These are phyloP conservation scores for Entrophospora sp. DNA, from an alignment of 192 early-diverging fungal species.

Conservation along the genomic window DNA sequence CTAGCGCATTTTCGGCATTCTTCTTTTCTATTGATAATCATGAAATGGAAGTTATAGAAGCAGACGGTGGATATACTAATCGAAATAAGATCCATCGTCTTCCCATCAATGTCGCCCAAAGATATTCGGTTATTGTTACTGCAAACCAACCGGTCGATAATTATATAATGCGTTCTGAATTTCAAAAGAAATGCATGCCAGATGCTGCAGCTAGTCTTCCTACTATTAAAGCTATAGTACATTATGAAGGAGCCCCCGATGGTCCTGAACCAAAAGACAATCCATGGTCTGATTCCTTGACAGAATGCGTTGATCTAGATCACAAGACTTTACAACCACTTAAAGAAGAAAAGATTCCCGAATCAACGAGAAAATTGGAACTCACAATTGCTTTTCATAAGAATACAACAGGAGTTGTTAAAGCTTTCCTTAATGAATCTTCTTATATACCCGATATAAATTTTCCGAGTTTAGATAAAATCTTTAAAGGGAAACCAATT, in stretches of 20 bases:
- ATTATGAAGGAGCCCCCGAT: constrained; percentile 33
- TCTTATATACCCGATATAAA: not conserved
- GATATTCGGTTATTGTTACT: constrained; percentile 37
- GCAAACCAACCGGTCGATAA: constrained; percentile 36
- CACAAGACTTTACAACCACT: constrained; percentile 25
- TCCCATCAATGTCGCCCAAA: constrained; percentile 37
- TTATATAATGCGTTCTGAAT: constrained; percentile 39
- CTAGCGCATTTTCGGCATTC: constrained; percentile 49
- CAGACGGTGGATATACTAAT: constrained; percentile 44
- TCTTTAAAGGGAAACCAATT: constrained; percentile 24
- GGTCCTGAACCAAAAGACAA: constrained; percentile 18
- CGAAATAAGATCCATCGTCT: constrained; percentile 28
- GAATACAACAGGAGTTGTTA: constrained; percentile 3
- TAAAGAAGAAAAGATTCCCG: constrained; percentile 15
- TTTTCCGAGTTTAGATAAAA: constrained; percentile 17
- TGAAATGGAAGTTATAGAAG: constrained; percentile 58
- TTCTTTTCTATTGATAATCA: constrained; percentile 61
- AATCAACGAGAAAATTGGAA: constrained; percentile 11
- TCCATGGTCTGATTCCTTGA: constrained; percentile 21
- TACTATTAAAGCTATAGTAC: constrained; percentile 26
- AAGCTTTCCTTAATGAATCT: constrained; percentile 6
- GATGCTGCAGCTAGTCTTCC: constrained; percentile 22
- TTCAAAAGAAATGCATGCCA: constrained; percentile 28
- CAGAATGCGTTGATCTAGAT: constrained; percentile 27
- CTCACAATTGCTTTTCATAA: not conserved